Evolutionary conservation across 345 rosid genomes (phyloP).

Genomic region (Nasturtium officinale): DNA sequence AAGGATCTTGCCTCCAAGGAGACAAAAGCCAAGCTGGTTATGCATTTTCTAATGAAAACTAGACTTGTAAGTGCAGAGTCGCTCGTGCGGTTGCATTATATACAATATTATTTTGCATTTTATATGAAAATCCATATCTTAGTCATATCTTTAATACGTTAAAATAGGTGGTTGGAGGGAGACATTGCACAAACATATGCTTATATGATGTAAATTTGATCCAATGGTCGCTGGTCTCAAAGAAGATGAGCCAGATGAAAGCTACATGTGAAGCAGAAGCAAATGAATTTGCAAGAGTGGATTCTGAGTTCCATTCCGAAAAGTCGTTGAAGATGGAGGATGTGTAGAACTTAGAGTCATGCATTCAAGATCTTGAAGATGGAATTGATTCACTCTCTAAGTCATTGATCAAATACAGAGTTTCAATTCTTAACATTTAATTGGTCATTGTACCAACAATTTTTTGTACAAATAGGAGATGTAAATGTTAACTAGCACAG

Average conservation of each 20-base stretch:
- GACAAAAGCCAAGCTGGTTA: conserved; percentile 9
- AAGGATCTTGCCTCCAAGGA: conserved; percentile 3
- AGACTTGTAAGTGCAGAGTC: conserved; percentile 6
- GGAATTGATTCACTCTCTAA: conserved; percentile 49
- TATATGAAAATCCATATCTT: conserved; percentile 6
- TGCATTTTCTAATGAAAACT: conserved; percentile 11
- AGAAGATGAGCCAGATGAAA: conserved; percentile 39
- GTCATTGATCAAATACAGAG: conserved; percentile 48
- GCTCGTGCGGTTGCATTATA: conserved; percentile 31
- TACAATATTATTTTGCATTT: neutral
- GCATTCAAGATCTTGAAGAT: conserved; percentile 54
- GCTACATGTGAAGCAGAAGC: conserved; percentile 31
- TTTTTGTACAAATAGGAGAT: conserved; percentile 22
- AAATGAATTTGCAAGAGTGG: conserved; percentile 46
- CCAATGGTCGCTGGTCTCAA: conserved; percentile 47
- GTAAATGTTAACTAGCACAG: neutral
- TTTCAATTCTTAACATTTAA: conserved; percentile 49
- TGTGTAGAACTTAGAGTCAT: conserved; percentile 40
- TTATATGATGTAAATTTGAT: neutral
- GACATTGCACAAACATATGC: conserved; percentile 30
- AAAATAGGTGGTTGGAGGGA: conserved; percentile 25
- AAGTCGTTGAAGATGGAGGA: conserved; percentile 27
- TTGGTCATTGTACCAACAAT: conserved; percentile 25
- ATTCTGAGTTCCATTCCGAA: conserved; percentile 38
- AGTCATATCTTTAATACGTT: neutral